Conservation (phyloP, 331 rosid genomes). For the Erythrophleum ivorense region DNA sequence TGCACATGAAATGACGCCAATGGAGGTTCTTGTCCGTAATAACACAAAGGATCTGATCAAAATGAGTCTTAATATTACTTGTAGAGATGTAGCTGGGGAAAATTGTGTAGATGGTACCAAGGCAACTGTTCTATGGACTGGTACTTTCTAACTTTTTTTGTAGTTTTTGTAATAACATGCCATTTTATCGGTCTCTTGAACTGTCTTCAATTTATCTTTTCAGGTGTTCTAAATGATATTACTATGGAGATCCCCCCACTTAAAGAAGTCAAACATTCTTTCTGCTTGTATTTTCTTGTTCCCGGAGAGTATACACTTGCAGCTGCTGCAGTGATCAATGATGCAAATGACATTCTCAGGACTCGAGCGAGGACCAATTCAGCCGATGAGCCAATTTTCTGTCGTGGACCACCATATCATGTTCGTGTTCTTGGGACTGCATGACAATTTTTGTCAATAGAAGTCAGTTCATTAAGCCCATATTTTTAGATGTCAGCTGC, state of each 20-base stretch:
- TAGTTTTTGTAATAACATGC: slow-evolving; percentile 15
- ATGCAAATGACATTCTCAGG: slow-evolving; percentile 82
- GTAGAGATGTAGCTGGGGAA: slow-evolving; percentile 98
- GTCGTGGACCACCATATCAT: slow-evolving; percentile 93
- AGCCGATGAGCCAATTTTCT: slow-evolving; percentile 85
- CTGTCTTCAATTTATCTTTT: not conserved
- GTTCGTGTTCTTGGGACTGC: slow-evolving; percentile 75
- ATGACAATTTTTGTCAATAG: slow-evolving; percentile 38
- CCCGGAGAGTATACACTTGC: slow-evolving; percentile 91
- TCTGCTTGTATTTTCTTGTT: slow-evolving; percentile 89
- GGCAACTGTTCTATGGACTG: slow-evolving; percentile 91
- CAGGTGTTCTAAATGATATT: slow-evolving; percentile 86
- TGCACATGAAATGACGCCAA: slow-evolving; percentile 83
- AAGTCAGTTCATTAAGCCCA: slow-evolving; percentile 16
- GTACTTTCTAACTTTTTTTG: slow-evolving; percentile 49
- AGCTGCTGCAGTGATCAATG: slow-evolving; percentile 83
- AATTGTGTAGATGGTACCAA: slow-evolving; percentile 82
- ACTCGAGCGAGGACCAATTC: slow-evolving; percentile 81
- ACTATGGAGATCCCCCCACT: slow-evolving; percentile 84
- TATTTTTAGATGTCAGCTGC: slow-evolving; percentile 36
- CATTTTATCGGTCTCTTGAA: slow-evolving; percentile 19
- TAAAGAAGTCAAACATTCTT: slow-evolving; percentile 69
- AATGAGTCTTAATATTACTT: slow-evolving; percentile 79
- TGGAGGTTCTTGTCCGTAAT: slow-evolving; percentile 95
- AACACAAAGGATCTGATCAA: slow-evolving; percentile 88